Base-by-base conservation (phyloP, 148 eudicot species). In the Diospyros lotus region DNA sequence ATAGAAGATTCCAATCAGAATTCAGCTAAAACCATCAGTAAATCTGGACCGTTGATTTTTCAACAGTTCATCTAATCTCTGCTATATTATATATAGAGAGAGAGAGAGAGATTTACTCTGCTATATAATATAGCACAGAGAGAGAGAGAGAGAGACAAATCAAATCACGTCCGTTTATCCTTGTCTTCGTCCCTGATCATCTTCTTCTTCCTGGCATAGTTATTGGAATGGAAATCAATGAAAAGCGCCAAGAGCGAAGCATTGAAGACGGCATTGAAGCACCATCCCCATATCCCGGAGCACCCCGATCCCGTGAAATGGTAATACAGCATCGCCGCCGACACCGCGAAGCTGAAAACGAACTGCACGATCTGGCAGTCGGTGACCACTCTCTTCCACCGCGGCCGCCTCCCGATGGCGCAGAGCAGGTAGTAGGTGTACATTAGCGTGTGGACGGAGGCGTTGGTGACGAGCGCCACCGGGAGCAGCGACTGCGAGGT, bases 361-460 rank as follows among this genome's bases (percentile, higher is more conserved):
- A 94, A 94, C 87, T 94, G 98, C 1, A 83, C 54, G 62, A 94
- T 94, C 88, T 94, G 98, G 67, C 90, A 90, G 64, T 94, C 84
- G 4, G 98, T 94, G 4, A 94, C 98, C 73, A 79, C 40, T 44
- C 87, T 80, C 89, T 94, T 94, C 98, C 98, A 94, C 76, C 85
- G 63, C 76, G 98, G 98, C 64, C 96, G 81, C 44, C 68, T 48
- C 68, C 97, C 98, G 0, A 86, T 0, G 5, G 87, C 87, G 68
- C 89, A 87, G 81, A 87, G 44, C 44, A 92, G 68, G 68, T 94
- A 94, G 75, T 94, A 94, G 46, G 69, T 73, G 80, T 94, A 94
- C 98, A 94, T 94, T 58, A 94, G 82, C 55, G 90, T 90, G 66
- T 94, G 98, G 1, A 94, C 93, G 3, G 72, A 53, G 0, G 93